phyloP scores from a whole-genome alignment of 1,139 yeast species.

The Hansenula sp. region DNA sequence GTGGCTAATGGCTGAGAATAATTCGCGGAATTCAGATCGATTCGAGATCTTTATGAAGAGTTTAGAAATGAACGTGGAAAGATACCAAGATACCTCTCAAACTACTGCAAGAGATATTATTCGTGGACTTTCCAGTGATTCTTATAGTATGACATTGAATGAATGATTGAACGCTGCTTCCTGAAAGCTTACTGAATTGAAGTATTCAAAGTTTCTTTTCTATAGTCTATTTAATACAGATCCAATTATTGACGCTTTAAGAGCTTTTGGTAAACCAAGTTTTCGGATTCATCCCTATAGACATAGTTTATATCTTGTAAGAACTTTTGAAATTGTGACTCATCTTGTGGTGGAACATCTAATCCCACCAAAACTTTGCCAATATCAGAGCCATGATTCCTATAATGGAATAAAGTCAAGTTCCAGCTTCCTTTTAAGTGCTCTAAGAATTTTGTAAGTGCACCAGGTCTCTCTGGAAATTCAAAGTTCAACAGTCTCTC shows the following conservation, averaged over 20 bases:
- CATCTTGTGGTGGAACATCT: conserved; percentile 72
- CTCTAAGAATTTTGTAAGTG: conserved; percentile 73
- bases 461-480: conserved; percentile 97
- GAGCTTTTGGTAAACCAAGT: conserved; percentile 76
- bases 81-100: no score
- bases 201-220: no score
- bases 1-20: neutral
- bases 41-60: no score
- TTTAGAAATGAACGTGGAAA: no score
- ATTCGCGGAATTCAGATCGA: no score
- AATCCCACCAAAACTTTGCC: conserved; percentile 91
- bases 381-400: conserved; percentile 94
- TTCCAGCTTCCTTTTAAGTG: conserved; percentile 81
- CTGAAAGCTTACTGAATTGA: no score
- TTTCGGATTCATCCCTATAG: conserved; percentile 78
- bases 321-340: conserved; percentile 60
- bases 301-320: conserved; percentile 72
- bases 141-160: no score
- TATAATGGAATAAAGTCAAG: conserved; percentile 88
- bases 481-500: conserved; percentile 84
- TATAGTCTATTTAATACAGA: no score
- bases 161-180: no score
- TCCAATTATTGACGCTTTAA: conserved; percentile 38
- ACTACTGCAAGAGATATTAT: no score
- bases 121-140: no score